Conservation (phyloP, 345 rosid species). For the Raphanus sativus region DNA sequence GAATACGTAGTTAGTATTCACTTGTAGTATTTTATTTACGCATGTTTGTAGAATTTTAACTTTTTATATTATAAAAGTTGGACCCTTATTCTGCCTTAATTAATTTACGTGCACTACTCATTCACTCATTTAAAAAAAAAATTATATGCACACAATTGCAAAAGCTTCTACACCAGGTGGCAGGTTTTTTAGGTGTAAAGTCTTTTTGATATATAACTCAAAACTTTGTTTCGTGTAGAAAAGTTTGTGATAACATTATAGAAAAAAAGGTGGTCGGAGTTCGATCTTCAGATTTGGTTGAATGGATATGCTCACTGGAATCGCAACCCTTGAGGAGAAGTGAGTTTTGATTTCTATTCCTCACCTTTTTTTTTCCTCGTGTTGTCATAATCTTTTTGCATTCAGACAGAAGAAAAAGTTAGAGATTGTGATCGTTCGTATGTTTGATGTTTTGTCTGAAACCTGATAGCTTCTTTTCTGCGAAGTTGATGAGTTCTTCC, state of each 20-base stretch:
- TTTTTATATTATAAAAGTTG: neutral
- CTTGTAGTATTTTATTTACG: no score
- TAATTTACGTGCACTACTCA: neutral
- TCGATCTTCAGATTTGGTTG: slow-evolving; percentile 17
- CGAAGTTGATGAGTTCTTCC: neutral
- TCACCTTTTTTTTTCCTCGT: neutral
- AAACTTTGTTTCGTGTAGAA: neutral
- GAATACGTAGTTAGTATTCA: no score
- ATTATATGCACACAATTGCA: neutral
- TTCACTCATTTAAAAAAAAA: no score
- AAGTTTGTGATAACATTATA: slow-evolving; percentile 18
- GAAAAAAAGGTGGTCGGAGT: neutral
- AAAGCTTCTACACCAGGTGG: slow-evolving; percentile 21
- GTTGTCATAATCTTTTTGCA: neutral
- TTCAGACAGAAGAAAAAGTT: neutral
- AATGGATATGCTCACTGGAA: slow-evolving; percentile 32
- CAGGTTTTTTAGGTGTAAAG: slow-evolving; percentile 26
- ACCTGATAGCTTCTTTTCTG: neutral
- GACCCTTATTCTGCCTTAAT: neutral
- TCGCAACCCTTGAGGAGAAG: slow-evolving; percentile 31
- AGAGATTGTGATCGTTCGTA: no score
- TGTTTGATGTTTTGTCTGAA: slow-evolving; percentile 5
- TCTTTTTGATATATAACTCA: slow-evolving; percentile 2
- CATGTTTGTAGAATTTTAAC: no score
- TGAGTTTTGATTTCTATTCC: neutral